Evolutionary conservation across 2,329 filamentous ascomycete genomes (phyloP), one percentile per base, ranked within the genome.

Genomic region (Chrysosphaeria jannelii): DNA sequence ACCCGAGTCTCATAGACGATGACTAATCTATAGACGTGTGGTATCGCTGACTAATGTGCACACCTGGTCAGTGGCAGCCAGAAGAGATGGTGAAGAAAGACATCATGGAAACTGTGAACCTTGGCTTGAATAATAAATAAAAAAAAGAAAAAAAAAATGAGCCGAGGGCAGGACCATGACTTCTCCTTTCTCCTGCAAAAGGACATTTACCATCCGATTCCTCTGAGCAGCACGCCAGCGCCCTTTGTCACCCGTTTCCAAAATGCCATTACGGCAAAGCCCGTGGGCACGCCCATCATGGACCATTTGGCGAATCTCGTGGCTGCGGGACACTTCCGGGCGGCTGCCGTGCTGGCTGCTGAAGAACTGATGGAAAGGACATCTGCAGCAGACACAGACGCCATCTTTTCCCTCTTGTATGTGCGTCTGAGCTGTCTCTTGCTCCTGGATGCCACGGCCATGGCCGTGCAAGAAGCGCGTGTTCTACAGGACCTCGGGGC

Each of bases 141-240:
- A n/a, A n/a, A n/a, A n/a, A n/a, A n/a, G n/a, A n/a, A n/a, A n/a
- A n/a, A n/a, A n/a, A n/a, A n/a, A n/a, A n/a, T n/a, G n/a, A n/a
- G n/a, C n/a, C n/a, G n/a, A n/a, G 24, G 24, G 13, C 27, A 21
- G 5, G 13, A 48, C 17, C 70, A 72, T 35, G 69, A 89, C 46
- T 71, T 90, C 33, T 62, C 66, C 10, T 81, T 70, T 40, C 62
- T 91, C 21, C 57, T 85, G 8, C 61, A 67, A 11, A 66, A 74
- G 3, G 62, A 75, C 31, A 68, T 79, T 26, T 91, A 81, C 47
- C 79, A 90, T 38, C 63, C 69, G 2, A 51, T 91, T 13, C 65
- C 69, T 1, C 57, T 56, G 10, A 52, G 62, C 21, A 51, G 54
- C 30, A 43, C 65, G 8, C 60, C 63, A 0, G 36, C 48, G 0